phyloP scores from a whole-genome alignment of 2,329 filamentous ascomycete species.

The Rhynchosporium graminicola region DNA sequence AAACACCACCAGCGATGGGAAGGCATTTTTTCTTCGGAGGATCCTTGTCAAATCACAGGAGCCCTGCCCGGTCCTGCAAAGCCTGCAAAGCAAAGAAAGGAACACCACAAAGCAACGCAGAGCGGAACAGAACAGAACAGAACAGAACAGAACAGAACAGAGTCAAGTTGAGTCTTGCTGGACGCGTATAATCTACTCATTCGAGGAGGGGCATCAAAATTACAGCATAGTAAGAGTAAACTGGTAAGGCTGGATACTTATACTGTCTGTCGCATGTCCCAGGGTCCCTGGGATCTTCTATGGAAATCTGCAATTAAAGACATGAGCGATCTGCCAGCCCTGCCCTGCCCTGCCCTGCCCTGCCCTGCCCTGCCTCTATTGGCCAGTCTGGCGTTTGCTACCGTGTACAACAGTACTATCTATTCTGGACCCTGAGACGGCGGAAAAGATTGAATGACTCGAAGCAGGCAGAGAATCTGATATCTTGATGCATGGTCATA shows the following conservation, averaged over 20 bases:
- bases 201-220: no score
- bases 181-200: no score
- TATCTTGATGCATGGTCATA: neutral
- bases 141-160: no score
- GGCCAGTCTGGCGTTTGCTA: constrained; percentile 9
- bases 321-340: constrained; percentile 4
- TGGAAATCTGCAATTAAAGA: constrained; percentile 1
- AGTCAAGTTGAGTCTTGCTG: no score
- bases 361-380: neutral
- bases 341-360: neutral
- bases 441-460: constrained; percentile 14
- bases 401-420: no score
- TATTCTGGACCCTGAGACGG: constrained; percentile 11
- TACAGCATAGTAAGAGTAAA: no score
- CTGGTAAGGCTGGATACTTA: no score
- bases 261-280: constrained; percentile 10
- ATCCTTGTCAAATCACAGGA: constrained; percentile 23
- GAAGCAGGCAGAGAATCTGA: constrained; percentile 2
- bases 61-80: neutral
- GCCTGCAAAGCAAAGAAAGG: constrained; percentile 9
- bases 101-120: neutral
- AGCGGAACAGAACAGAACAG: no score
- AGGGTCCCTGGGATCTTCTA: neutral
- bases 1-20: constrained; percentile 13
- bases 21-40: constrained; percentile 14